phyloP scores from a whole-genome alignment of 208 protist genomes.

The Tetramitus jugosus region DNA sequence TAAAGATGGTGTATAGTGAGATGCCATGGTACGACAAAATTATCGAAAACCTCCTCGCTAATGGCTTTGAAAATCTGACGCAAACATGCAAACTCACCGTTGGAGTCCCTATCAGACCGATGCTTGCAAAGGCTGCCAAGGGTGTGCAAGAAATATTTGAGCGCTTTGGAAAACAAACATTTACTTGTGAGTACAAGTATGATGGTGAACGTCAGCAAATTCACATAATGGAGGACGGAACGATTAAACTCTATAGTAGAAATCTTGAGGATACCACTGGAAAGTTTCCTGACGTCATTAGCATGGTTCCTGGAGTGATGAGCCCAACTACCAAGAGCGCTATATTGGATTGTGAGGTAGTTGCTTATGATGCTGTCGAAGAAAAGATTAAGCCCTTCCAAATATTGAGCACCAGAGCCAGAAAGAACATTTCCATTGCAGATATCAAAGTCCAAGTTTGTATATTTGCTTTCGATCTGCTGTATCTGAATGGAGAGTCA shows the following conservation, averaged over 20 bases:
- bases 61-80: neutral
- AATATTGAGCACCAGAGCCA: constrained; percentile 63
- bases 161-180: neutral
- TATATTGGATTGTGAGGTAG: constrained; percentile 96
- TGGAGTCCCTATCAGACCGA: constrained; percentile 9
- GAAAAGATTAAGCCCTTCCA: constrained; percentile 91
- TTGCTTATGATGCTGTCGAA: constrained; percentile 78
- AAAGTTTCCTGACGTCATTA: constrained; percentile 96
- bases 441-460: constrained; percentile 92
- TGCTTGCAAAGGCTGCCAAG: constrained; percentile 11
- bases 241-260: constrained; percentile 89
- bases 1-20: constrained; percentile 48
- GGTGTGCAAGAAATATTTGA: constrained; percentile 13
- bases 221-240: constrained; percentile 60
- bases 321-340: constrained; percentile 70
- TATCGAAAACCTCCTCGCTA: constrained; percentile 33
- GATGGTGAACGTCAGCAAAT: constrained; percentile 96
- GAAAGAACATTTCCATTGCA: constrained; percentile 76
- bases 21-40: constrained; percentile 58
- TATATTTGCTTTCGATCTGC: constrained; percentile 97
- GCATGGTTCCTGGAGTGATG: constrained; percentile 54
- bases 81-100: neutral
- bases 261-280: constrained; percentile 94
- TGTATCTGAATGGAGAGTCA: constrained; percentile 92
- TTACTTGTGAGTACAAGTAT: constrained; percentile 83